These are phyloP conservation scores for Coniella vitis DNA, from an alignment of 2,329 filamentous ascomycete genomes.

Conservation along the genomic window DNA sequence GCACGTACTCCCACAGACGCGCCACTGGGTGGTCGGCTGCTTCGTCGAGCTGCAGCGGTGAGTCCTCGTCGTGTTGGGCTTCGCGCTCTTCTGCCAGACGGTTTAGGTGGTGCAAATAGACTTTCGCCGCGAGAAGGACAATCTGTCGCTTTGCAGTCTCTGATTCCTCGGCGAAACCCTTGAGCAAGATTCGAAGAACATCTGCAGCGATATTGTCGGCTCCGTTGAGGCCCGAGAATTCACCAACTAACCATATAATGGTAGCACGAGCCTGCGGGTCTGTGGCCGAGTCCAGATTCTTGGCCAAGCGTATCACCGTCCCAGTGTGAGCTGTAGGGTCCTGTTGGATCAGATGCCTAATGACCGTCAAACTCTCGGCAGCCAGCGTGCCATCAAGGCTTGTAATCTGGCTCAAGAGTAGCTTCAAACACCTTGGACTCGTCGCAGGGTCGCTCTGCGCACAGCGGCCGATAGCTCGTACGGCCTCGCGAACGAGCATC, in stretches of 20 bases:
- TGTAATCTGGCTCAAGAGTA: conserved; percentile 81
- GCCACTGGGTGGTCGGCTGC: conserved; percentile 61
- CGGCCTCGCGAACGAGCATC: conserved; percentile 76
- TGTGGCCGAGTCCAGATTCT: conserved; percentile 81
- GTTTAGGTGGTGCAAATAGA: conserved; percentile 85
- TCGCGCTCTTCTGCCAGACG: conserved; percentile 32
- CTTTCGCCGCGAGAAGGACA: conserved; percentile 87
- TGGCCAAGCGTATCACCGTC: conserved; percentile 83
- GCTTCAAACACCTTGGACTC: conserved; percentile 69
- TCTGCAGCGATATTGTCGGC: conserved; percentile 90
- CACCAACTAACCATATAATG: conserved; percentile 95
- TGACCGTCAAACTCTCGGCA: conserved; percentile 88
- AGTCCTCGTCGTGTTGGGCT: conserved; percentile 31
- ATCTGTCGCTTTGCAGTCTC: conserved; percentile 89
- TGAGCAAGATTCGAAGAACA: conserved; percentile 79
- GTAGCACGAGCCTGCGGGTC: conserved; percentile 86
- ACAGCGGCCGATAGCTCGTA: conserved; percentile 88
- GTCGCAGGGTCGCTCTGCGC: conserved; percentile 70
- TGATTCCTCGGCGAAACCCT: conserved; percentile 75
- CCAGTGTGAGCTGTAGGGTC: conserved; percentile 72
- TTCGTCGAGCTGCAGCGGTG: conserved; percentile 27
- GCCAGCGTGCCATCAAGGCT: conserved; percentile 82
- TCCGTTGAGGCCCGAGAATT: conserved; percentile 74
- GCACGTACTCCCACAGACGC: conserved; percentile 75
- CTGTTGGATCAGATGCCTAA: conserved; percentile 91